A percentile compares a stretch with the other conserved stretches of the same genome.
Evolutionary conservation across 169 alveolate genomes (phyloP).

Genomic region (Besnoitia besnoiti): DNA sequence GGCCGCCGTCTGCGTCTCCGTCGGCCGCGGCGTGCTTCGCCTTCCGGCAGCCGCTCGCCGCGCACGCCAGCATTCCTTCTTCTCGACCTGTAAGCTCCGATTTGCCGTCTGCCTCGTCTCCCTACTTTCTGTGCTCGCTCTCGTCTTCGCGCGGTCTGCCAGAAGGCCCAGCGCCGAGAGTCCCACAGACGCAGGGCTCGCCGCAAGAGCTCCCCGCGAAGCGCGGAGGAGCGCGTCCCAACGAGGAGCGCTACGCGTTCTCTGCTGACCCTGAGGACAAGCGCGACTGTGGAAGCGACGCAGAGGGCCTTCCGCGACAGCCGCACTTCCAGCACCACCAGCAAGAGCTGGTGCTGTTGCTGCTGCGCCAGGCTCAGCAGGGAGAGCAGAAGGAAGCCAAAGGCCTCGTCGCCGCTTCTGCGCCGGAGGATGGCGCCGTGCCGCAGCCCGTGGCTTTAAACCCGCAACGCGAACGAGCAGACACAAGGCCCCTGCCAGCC

Average conservation of each 20-base stretch:
- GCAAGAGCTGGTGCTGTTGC: background rate
- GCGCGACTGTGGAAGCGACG: background rate
- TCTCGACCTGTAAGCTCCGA: background rate
- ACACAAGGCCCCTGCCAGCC: no score
- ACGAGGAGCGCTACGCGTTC: no score
- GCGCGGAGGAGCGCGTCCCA: no score
- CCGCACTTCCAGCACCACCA: background rate
- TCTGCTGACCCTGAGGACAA: background rate
- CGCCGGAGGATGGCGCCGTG: no score
- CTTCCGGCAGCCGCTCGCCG: background rate
- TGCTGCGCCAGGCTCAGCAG: slow-evolving; percentile 5
- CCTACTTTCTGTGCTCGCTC: background rate
- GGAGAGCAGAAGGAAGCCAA: no score
- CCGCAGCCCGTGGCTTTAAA: no score
- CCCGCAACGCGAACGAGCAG: no score
- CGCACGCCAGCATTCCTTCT: background rate
- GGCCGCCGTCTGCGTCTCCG: background rate
- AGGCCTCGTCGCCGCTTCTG: no score
- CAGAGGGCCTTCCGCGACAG: background rate
- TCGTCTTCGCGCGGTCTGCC: background rate
- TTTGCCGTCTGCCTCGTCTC: background rate
- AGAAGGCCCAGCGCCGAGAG: background rate
- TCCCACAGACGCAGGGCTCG: no score
- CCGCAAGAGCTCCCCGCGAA: no score
- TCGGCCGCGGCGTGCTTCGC: background rate